Percentiles rank a stretch among this genome's conserved stretches.
Evolutionary conservation across 2,329 filamentous ascomycete species (phyloP).

Genomic region (Aureobasidium sp.): DNA sequence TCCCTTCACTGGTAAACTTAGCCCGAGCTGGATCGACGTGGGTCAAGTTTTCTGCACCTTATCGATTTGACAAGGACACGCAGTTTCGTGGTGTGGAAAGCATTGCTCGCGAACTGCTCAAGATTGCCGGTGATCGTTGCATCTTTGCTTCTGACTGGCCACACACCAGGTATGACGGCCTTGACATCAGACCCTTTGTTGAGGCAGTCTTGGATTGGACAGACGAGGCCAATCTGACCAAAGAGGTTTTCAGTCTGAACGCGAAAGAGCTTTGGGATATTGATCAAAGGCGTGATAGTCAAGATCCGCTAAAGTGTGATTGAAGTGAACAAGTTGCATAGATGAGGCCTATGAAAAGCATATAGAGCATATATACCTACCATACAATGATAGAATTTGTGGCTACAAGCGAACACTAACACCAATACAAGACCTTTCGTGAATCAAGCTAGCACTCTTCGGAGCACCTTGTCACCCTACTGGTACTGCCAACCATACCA

Average conservation of each 20-base stretch:
- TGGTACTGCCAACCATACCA: too few relatives aligned
- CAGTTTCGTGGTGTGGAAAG: constrained; percentile 36
- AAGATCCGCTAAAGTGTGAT: neutral
- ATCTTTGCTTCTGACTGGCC: constrained; percentile 58
- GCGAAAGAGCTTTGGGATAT: constrained; percentile 42
- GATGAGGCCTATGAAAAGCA: neutral
- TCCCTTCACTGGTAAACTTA: constrained; percentile 40
- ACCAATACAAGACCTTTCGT: neutral
- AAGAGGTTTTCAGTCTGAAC: constrained; percentile 47
- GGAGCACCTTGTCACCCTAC: too few relatives aligned
- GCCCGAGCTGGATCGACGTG: constrained; percentile 41
- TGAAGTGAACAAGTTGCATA: neutral
- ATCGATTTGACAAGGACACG: constrained; percentile 42
- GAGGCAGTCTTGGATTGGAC: constrained; percentile 47
- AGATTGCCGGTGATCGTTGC: constrained; percentile 35
- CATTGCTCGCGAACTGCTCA: constrained; percentile 42
- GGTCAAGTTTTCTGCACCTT: constrained; percentile 52
- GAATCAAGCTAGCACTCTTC: neutral
- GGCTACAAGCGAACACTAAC: neutral
- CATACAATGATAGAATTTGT: neutral
- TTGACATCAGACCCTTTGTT: constrained; percentile 48
- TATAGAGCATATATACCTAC: neutral
- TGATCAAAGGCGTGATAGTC: neutral
- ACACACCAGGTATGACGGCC: constrained; percentile 51
- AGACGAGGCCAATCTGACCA: constrained; percentile 32